Conservation (phyloP, 1,284 basidiomycete genomes). For the Cryptococcus amylolentus region DNA sequence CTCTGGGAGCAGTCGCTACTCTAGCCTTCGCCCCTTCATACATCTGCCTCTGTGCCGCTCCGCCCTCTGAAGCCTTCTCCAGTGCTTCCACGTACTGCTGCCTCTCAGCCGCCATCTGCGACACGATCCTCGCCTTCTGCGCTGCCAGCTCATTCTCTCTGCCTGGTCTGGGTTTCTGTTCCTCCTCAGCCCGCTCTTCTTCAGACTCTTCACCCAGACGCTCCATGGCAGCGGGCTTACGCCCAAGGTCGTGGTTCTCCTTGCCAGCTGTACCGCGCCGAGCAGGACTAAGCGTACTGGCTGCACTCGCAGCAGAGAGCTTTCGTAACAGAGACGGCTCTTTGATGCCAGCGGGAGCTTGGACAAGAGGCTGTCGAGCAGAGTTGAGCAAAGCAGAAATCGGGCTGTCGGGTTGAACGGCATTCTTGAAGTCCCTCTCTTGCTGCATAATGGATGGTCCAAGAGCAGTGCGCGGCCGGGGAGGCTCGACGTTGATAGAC, state of each 20-base stretch:
- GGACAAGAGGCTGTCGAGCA: constrained; percentile 80
- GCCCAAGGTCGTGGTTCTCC: constrained; percentile 12
- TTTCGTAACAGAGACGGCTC: constrained; percentile 62
- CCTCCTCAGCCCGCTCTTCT: constrained; percentile 49
- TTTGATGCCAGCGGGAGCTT: constrained; percentile 54
- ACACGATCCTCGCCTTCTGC: constrained; percentile 83
- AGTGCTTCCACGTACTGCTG: constrained; percentile 4
- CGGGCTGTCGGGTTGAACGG: constrained; percentile 89
- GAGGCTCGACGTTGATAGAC: constrained; percentile 25
- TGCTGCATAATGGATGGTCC: constrained; percentile 65
- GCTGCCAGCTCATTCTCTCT: constrained; percentile 58
- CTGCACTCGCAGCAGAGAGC: constrained; percentile 48
- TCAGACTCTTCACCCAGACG: constrained; percentile 57
- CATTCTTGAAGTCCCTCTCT: constrained; percentile 93
- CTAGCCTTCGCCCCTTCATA: not conserved
- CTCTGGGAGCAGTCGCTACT: constrained; percentile 9
- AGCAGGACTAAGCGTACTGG: constrained; percentile 42
- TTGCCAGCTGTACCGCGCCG: constrained; percentile 33
- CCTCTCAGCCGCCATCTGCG: constrained; percentile 65
- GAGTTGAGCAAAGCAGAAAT: constrained; percentile 84
- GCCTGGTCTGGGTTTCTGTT: constrained; percentile 18
- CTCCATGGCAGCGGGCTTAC: constrained; percentile 51
- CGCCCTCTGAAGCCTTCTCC: constrained; percentile 2
- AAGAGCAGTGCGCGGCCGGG: constrained; percentile 25
- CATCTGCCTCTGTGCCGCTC: not conserved